Evolutionary conservation across 108 stramenopile genomes (phyloP).

Genomic region (Schizochytrium sp.): DNA sequence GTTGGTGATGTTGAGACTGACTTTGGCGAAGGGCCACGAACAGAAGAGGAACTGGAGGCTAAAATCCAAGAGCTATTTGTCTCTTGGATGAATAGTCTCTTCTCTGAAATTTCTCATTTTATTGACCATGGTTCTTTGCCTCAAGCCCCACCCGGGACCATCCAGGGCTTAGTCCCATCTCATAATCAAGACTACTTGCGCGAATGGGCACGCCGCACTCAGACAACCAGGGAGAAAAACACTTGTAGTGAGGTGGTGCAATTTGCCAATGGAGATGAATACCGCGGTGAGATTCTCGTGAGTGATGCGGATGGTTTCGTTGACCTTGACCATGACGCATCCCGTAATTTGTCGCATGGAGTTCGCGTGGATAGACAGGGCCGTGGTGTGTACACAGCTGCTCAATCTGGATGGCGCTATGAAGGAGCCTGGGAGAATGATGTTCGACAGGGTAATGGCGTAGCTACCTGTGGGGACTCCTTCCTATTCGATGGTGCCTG

Average conservation of each 20-base stretch:
- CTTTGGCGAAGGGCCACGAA: background rate
- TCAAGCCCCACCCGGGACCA: background rate
- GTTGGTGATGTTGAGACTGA: background rate
- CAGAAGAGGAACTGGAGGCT: slow-evolving; percentile 29
- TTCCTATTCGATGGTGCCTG: slow-evolving; percentile 40
- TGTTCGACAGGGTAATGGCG: slow-evolving; percentile 26
- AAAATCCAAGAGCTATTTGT: slow-evolving; percentile 25
- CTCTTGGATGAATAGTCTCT: slow-evolving; percentile 42
- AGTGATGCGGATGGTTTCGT: slow-evolving; percentile 45
- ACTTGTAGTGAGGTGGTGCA: slow-evolving; percentile 32
- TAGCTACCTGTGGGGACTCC: background rate
- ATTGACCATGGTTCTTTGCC: slow-evolving; percentile 19
- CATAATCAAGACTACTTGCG: slow-evolving; percentile 37
- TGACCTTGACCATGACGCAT: background rate
- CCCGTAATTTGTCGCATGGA: background rate
- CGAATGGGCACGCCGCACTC: slow-evolving; percentile 44
- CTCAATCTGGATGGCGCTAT: background rate
- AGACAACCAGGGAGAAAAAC: slow-evolving; percentile 40
- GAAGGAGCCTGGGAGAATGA: slow-evolving; percentile 49
- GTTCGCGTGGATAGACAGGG: slow-evolving; percentile 4
- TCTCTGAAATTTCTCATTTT: background rate
- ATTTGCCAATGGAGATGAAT: slow-evolving; percentile 44
- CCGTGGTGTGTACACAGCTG: background rate
- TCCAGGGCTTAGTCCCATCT: background rate
- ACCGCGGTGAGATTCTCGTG: slow-evolving; percentile 41